Evolutionary conservation across 2,329 filamentous ascomycete species (phyloP), one percentile per base, ranked within the genome.

Genomic region (Trichoderma atroviride): DNA sequence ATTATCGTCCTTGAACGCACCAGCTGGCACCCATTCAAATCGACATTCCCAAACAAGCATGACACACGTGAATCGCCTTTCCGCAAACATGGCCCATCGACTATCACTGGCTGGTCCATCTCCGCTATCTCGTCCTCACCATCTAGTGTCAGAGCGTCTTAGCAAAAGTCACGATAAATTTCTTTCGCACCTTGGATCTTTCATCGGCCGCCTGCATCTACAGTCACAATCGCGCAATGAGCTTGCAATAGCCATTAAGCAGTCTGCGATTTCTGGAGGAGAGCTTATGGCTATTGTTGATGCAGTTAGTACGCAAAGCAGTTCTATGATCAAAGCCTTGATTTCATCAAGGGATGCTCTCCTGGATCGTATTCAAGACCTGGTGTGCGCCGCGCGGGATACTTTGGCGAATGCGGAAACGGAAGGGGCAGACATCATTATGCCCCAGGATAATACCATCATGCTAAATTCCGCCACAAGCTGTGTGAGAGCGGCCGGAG

Each of bases 211-310:
- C 47, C 86, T 97, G 68, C 93, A 97, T 79, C 85, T 97, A 70
- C 94, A 97, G 78, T 96, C 94, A n/a, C 91, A 96, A 71, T 96
- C 94, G 9, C 91, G 93, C 10, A 88, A 91, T 1, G 94, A 97
- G 78, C 85, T 98, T 60, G 89, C 94, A 37, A 82, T 90, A 13
- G 94, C 92, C 19, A 95, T 96, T 59, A 91, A 92, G 76, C 91
- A 95, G 77, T 93, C 94, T 10, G 92, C 94, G 11, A 86, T 89
- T 9, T 94, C 94, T 3, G 96, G 94, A 72, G 90, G 91, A 58
- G 88, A 91, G 73, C 85, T 98, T 60, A 84, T 97, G 62, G 86
- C 88, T 19, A 89, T 97, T 13, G 88, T 97, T 13, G 92, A 96
- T 75, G 88, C 91, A 69, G 90, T 98, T 73, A 93, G 91, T 79